Evolutionary conservation across 108 stramenopile species (phyloP).

Genomic region (Conticribra guillardii): DNA sequence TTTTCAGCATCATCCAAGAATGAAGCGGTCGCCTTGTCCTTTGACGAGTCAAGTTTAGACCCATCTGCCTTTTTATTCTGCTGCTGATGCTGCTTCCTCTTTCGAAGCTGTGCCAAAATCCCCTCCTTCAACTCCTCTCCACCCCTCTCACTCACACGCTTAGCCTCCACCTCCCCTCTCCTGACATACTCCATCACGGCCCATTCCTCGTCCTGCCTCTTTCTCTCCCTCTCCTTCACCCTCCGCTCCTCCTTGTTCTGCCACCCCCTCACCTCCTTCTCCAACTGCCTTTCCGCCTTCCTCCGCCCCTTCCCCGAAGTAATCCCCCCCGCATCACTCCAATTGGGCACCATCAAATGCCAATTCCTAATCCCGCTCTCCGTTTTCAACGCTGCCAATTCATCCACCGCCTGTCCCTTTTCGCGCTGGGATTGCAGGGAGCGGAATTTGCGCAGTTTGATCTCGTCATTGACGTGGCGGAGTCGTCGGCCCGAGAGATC

Average conservation of each 20-base stretch:
- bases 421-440: conserved; percentile 66
- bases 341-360: conserved; percentile 91
- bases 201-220: conserved; percentile 58
- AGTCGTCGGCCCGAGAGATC: conserved; percentile 96
- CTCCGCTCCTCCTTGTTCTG: conserved; percentile 51
- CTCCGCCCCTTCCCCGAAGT: conserved; percentile 63
- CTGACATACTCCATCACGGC: conserved; percentile 67
- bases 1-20: background rate
- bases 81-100: conserved; percentile 31
- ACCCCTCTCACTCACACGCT: conserved; percentile 18
- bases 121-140: conserved; percentile 50
- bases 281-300: conserved; percentile 70
- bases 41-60: background rate
- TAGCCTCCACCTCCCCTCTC: conserved; percentile 45
- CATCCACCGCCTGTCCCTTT: conserved; percentile 50
- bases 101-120: conserved; percentile 61
- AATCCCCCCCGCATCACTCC: conserved; percentile 79
- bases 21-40: background rate
- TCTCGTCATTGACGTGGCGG: conserved; percentile 97
- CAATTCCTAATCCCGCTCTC: conserved; percentile 89
- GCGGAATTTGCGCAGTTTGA: conserved; percentile 87
- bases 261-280: conserved; percentile 48
- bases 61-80: background rate
- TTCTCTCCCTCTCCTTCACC: conserved; percentile 44
- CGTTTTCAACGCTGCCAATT: conserved; percentile 71